phyloP scores from a whole-genome alignment of 495 filamentous ascomycete species.

The Neurospora sp. region DNA sequence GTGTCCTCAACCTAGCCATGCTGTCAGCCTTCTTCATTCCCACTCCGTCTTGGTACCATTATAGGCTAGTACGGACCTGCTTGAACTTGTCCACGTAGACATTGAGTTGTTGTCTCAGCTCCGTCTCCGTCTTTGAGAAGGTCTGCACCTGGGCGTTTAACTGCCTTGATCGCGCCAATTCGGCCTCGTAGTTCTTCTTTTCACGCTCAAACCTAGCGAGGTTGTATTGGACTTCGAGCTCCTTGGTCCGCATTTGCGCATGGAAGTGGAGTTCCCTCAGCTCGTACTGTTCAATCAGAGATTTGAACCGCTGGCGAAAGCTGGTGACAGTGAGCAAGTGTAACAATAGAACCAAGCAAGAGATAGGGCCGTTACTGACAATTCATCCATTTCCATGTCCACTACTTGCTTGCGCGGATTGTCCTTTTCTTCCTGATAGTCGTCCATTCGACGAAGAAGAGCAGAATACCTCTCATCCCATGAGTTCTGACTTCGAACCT shows the following conservation, averaged over 20 bases:
- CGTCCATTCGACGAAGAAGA: slow-evolving; percentile 69
- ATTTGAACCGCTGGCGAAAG: slow-evolving; percentile 83
- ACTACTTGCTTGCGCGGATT: slow-evolving; percentile 62
- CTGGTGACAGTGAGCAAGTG: slow-evolving; percentile 36
- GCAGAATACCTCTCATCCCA: slow-evolving; percentile 75
- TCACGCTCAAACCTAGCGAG: slow-evolving; percentile 79
- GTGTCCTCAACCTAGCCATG: slow-evolving; percentile 91
- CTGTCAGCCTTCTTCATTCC: slow-evolving; percentile 1
- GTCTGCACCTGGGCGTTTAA: slow-evolving; percentile 87
- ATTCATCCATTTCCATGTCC: slow-evolving; percentile 74
- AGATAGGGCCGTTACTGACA: slow-evolving; percentile 44
- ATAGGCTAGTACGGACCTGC: slow-evolving; percentile 57
- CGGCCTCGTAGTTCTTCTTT: slow-evolving; percentile 73
- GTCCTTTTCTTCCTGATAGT: slow-evolving; percentile 66
- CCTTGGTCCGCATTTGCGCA: slow-evolving; percentile 80
- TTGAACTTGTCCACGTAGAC: slow-evolving; percentile 99
- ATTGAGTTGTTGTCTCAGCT: slow-evolving; percentile 88
- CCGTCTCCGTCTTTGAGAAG: slow-evolving; percentile 90
- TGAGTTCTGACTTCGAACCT: slow-evolving; percentile 68
- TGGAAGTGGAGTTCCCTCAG: slow-evolving; percentile 86
- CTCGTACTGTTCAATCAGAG: slow-evolving; percentile 91
- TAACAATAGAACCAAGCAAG: background rate
- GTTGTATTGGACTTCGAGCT: slow-evolving; percentile 90
- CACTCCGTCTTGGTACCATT: background rate
- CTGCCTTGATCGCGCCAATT: slow-evolving; percentile 66